Evolutionary conservation across 768 basidiomycete species (phyloP), one percentile per base, ranked within the genome.

Genomic region (Fistulinella prunicolor): DNA sequence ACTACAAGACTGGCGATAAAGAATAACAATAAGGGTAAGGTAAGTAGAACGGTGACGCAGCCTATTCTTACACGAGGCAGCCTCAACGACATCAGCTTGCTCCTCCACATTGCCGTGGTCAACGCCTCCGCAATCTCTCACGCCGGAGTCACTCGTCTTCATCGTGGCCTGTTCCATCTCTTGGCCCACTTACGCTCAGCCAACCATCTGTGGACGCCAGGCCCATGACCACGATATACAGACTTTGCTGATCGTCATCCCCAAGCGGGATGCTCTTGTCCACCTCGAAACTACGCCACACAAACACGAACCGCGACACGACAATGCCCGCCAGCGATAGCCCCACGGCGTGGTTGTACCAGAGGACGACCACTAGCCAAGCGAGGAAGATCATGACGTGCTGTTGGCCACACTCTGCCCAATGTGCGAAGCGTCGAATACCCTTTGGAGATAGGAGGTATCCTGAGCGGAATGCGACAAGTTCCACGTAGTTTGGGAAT

Each of bases 381-480:
- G 65, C 65, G 41, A 70, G 44, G 51, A 71, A 70, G 43, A 69
- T 64, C 59, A 60, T 48, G 50, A 65, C 59, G 41, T 71, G 67
- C n/a, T 66, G 64, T 38, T 54, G 46, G 2, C 62, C 70, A 42
- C 60, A 70, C 12, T 69, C 62, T 3, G 62, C 68, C 70, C 70
- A 72, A 40, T 72, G 59, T 19, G 66, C 63, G 32, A 70, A 69
- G 23, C 71, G 70, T n/a, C 62, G 63, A n/a, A 66, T 42, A n/a
- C 70, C 70, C 37, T 42, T 59, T 1, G 53, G 55, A 28, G 64
- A 57, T 2, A 54, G 16, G 12, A 62, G 38, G 59, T 70, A 70
- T 17, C 69, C 68, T 1, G 59, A 13, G 17, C 42, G 38, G 46
- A 70, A 70, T 10, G 65, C 46, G 50, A 70, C 54, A 35, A 36